Evolutionary conservation across 129 eudicot genomes (phyloP).

Genomic region (Pseudognaphalium luteoalbum): DNA sequence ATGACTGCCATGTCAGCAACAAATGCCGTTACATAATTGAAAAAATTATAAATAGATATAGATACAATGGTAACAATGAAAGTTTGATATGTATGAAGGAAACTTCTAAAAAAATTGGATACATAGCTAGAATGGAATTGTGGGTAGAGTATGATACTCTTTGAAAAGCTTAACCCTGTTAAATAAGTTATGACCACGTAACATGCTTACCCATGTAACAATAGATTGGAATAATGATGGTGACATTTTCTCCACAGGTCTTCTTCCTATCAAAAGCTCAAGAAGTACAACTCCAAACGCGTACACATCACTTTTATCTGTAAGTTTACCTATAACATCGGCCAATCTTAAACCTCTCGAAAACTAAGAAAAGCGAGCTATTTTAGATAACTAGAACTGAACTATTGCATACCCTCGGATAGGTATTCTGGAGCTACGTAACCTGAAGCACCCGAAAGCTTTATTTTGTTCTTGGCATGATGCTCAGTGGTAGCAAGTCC

Average conservation of each 20-base stretch:
- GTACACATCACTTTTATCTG: conserved; percentile 95
- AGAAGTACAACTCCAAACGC: conserved; percentile 92
- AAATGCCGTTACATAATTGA: too few species aligned
- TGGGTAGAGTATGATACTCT: too few species aligned
- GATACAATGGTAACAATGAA: too few species aligned
- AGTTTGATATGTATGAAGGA: too few species aligned
- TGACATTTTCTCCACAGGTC: conserved; percentile 75
- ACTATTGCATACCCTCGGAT: conserved; percentile 58
- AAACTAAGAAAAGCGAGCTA: not conserved
- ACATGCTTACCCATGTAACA: conserved; percentile 74
- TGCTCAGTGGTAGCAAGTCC: conserved; percentile 68
- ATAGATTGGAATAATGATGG: conserved; percentile 73
- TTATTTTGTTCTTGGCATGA: conserved; percentile 55
- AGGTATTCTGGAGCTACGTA: conserved; percentile 93
- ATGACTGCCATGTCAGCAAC: too few species aligned
- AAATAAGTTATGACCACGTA: not conserved
- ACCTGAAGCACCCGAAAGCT: conserved; percentile 78
- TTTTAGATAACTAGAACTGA: not conserved
- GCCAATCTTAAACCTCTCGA: not conserved
- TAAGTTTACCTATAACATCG: conserved; percentile 68
- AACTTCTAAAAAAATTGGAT: too few species aligned
- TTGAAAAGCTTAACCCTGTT: not conserved
- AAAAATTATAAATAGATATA: too few species aligned
- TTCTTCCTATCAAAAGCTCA: conserved; percentile 85
- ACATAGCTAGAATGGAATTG: too few species aligned